phyloP scores from a whole-genome alignment of 2,329 filamentous ascomycete species.

The Neofusicoccum kwambonambiense region DNA sequence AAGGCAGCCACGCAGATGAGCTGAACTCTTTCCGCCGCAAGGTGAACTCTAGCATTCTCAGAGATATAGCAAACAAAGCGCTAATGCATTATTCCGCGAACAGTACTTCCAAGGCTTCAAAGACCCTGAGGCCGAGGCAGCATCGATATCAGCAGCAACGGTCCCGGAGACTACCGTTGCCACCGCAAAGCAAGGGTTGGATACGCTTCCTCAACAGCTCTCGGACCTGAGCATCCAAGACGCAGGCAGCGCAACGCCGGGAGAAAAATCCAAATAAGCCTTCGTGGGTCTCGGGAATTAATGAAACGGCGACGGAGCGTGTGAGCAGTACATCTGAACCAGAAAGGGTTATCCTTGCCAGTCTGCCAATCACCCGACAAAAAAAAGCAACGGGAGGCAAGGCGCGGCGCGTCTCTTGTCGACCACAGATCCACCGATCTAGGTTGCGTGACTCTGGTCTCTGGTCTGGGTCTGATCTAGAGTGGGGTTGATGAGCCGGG shows the following conservation, averaged over 20 bases:
- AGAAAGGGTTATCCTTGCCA: too few species aligned
- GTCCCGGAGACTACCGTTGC: background rate
- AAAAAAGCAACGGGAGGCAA: background rate
- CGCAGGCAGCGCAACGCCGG: background rate
- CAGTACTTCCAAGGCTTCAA: slow-evolving; percentile 42
- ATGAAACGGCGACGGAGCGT: background rate
- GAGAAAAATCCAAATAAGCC: background rate
- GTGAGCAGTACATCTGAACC: background rate
- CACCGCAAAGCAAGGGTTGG: background rate
- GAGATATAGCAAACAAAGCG: background rate
- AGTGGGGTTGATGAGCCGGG: background rate
- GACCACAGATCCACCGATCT: background rate
- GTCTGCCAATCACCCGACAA: background rate
- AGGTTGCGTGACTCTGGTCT: too few species aligned
- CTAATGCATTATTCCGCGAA: background rate
- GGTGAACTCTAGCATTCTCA: slow-evolving; percentile 23
- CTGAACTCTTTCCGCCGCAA: slow-evolving; percentile 66
- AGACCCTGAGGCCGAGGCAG: slow-evolving; percentile 19
- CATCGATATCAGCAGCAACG: background rate
- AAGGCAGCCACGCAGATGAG: slow-evolving; percentile 60
- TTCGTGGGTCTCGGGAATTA: background rate
- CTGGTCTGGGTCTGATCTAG: background rate
- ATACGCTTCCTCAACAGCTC: background rate
- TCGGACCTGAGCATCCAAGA: background rate
- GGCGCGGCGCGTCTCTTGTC: background rate